These are phyloP conservation scores for Cucumis sativus DNA, from an alignment of 306 rosid genomes.

Conservation along the genomic window DNA sequence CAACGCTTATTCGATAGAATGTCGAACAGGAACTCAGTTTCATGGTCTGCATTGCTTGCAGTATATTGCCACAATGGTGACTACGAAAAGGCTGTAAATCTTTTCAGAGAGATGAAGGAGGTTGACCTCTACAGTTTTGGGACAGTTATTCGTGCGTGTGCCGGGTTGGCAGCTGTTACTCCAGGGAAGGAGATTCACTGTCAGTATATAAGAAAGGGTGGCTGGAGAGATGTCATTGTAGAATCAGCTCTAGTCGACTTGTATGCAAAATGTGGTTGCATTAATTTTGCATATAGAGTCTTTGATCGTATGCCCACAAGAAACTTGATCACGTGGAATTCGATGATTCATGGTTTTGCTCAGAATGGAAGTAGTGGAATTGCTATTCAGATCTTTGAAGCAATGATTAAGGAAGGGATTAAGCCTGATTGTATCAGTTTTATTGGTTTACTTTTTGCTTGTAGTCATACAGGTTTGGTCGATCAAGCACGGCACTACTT, in stretches of 20 bases:
- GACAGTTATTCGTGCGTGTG: constrained; percentile 67
- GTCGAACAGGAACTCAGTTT: constrained; percentile 46
- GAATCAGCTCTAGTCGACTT: constrained; percentile 85
- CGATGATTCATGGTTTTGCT: constrained; percentile 74
- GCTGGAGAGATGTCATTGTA: constrained; percentile 64
- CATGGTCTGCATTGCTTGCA: constrained; percentile 73
- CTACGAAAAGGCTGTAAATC: constrained; percentile 38
- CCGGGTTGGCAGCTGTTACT: constrained; percentile 52
- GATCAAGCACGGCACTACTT: constrained; percentile 59
- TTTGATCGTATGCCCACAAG: constrained; percentile 41
- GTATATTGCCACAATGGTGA: constrained; percentile 65
- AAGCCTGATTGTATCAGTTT: constrained; percentile 70
- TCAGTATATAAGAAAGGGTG: constrained; percentile 61
- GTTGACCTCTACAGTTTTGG: constrained; percentile 54
- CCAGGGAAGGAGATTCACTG: constrained; percentile 91
- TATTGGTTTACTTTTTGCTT: constrained; percentile 66
- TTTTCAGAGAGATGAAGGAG: constrained; percentile 49
- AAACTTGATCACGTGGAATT: constrained; percentile 84
- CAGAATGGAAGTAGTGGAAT: constrained; percentile 70
- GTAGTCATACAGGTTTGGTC: constrained; percentile 82
- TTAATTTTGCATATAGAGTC: constrained; percentile 40
- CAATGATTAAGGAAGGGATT: constrained; percentile 48
- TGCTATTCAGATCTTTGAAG: constrained; percentile 41
- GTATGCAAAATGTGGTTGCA: constrained; percentile 76
- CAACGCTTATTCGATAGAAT: constrained; percentile 50